A percentile compares a stretch with the other conserved stretches of the same genome.
These are phyloP conservation scores for Sonneratia caseolaris DNA, from an alignment of 345 rosid species.

Conservation along the genomic window DNA sequence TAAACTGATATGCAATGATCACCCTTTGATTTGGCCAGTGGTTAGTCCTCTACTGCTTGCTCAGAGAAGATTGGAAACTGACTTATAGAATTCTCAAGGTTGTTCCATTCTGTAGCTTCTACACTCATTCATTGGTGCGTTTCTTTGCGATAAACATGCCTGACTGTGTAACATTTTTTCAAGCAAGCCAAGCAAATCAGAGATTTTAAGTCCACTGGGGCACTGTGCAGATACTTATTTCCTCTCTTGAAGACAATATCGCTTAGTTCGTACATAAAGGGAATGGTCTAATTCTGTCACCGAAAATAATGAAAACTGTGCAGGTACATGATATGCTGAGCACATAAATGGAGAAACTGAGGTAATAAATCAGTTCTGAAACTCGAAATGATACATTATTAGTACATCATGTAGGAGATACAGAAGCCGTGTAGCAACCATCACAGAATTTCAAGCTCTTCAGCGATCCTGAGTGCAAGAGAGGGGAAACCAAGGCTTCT, in stretches of 20 bases:
- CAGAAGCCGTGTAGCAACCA: conserved; percentile 48
- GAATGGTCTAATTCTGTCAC: neutral
- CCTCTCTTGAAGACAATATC: neutral
- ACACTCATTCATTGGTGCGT: neutral
- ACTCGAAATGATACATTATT: too few relatives aligned
- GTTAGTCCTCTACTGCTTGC: neutral
- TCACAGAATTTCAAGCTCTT: conserved; percentile 57
- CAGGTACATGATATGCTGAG: neutral
- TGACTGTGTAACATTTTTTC: neutral
- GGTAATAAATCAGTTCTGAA: too few relatives aligned
- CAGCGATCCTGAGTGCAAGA: conserved; percentile 41
- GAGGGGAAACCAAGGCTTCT: conserved; percentile 39
- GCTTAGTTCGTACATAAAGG: too few relatives aligned
- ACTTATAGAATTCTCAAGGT: neutral
- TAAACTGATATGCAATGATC: conserved; percentile 8
- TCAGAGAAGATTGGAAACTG: neutral
- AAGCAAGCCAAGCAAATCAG: neutral
- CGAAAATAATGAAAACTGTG: conserved; percentile 3
- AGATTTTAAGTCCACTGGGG: neutral
- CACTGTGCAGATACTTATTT: neutral
- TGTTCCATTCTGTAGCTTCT: neutral
- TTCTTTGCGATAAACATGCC: neutral
- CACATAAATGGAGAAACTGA: too few relatives aligned
- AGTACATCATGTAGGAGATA: conserved; percentile 33
- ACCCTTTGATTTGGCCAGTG: neutral